phyloP scores from a whole-genome alignment of 2,329 filamentous ascomycete species.

The Calonectria crousiana region DNA sequence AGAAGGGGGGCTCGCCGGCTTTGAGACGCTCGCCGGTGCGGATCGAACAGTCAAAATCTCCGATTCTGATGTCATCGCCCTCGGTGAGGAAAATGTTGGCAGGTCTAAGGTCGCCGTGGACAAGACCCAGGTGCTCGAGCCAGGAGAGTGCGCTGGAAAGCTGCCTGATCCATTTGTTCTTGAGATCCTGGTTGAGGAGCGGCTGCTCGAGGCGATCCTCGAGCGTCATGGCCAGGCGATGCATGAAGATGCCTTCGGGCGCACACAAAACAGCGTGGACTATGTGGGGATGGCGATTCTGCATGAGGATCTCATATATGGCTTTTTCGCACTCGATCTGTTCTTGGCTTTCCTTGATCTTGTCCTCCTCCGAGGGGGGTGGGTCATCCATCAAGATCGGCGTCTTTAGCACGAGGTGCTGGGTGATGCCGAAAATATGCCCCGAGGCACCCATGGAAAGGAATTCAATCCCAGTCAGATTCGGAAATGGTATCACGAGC shows the following conservation, averaged over 20 bases:
- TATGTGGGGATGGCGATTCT: constrained; percentile 19
- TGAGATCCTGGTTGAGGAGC: neutral
- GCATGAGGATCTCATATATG: constrained; percentile 3
- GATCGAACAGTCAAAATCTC: constrained; percentile 17
- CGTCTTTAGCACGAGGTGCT: constrained; percentile 24
- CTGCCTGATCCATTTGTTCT: neutral
- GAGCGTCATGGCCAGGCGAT: constrained; percentile 18
- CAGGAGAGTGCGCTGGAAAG: neutral
- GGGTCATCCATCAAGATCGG: constrained; percentile 15
- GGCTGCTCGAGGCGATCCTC: neutral
- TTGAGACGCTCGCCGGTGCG: neutral
- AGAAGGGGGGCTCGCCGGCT: constrained; percentile 5
- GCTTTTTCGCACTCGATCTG: constrained; percentile 13
- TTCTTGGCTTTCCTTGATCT: neutral
- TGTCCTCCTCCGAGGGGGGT: neutral
- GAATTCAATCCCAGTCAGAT: neutral
- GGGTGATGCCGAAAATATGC: constrained; percentile 22
- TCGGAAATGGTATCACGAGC: neutral
- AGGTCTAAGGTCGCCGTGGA: neutral
- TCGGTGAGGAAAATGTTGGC: neutral
- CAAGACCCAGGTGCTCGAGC: neutral
- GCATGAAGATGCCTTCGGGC: constrained; percentile 21
- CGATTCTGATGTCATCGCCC: neutral
- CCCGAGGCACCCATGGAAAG: constrained; percentile 11
- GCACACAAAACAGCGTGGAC: neutral